These are phyloP conservation scores for Arabidopsis hybrid DNA, from an alignment of 441 rosid species.

Conservation along the genomic window DNA sequence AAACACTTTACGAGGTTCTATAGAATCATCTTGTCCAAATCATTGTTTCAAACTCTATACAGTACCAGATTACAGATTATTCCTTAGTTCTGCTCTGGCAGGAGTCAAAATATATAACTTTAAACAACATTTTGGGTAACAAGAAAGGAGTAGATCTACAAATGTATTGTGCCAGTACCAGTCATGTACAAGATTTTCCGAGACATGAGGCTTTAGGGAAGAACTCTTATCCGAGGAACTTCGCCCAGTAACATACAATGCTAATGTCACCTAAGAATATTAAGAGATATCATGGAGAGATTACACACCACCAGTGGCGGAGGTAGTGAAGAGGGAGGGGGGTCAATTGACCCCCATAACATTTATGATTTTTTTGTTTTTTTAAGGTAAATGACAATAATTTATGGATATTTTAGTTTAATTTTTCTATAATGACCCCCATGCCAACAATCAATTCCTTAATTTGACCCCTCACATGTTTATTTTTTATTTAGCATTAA, in stretches of 20 bases:
- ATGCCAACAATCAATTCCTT: no score
- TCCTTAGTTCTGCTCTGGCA: neutral
- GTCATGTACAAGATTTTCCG: constrained; percentile 78
- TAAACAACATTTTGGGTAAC: neutral
- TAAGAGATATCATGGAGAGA: constrained; percentile 13
- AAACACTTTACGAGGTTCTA: neutral
- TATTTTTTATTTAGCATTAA: no score
- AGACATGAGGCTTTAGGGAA: constrained; percentile 79
- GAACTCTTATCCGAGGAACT: constrained; percentile 64
- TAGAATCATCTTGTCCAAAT: neutral
- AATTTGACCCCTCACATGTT: no score
- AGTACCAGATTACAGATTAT: neutral
- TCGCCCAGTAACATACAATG: constrained; percentile 68
- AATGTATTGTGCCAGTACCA: constrained; percentile 54
- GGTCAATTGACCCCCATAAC: no score
- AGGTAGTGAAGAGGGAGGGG: no score
- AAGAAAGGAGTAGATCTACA: constrained; percentile 24
- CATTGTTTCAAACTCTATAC: neutral
- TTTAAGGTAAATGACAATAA: no score
- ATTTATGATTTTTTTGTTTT: no score
- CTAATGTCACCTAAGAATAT: constrained; percentile 59
- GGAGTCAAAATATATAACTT: neutral
- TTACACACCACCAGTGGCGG: no score
- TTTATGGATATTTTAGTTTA: no score
- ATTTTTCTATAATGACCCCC: no score